Percentiles rank a stretch among this genome's conserved stretches.
These are phyloP conservation scores for Ganoderma meredithae DNA, from an alignment of 1,284 basidiomycete genomes.

Conservation along the genomic window DNA sequence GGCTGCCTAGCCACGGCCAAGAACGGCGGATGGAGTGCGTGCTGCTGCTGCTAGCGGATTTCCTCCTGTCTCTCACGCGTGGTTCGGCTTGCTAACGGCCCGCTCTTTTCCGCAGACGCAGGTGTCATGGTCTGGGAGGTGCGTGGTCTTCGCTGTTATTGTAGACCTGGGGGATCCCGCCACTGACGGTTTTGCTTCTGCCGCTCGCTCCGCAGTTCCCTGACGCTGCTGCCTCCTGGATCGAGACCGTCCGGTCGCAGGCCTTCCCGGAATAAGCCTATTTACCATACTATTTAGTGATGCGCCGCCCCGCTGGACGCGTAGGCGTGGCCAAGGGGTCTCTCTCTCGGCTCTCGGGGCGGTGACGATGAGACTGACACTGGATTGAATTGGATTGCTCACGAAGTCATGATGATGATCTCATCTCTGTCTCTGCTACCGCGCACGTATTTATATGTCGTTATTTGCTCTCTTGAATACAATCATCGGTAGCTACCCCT, in stretches of 20 bases:
- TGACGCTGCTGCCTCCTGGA: slow-evolving; percentile 57
- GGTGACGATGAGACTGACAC: neutral
- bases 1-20: slow-evolving; percentile 62
- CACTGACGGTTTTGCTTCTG: slow-evolving; percentile 7
- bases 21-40: slow-evolving; percentile 63
- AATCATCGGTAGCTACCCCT: neutral
- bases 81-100: slow-evolving; percentile 5
- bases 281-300: too few species aligned
- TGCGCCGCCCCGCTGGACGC: neutral
- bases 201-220: slow-evolving; percentile 44
- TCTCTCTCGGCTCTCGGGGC: neutral
- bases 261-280: slow-evolving; percentile 49
- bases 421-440: neutral
- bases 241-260: slow-evolving; percentile 50
- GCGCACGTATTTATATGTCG: slow-evolving; percentile 1
- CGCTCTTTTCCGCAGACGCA: slow-evolving; percentile 46
- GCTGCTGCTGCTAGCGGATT: neutral
- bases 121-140: slow-evolving; percentile 54
- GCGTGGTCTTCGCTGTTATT: slow-evolving; percentile 11
- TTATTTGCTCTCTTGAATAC: neutral
- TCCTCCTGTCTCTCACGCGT: slow-evolving; percentile 4
- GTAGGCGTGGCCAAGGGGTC: neutral
- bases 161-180: neutral
- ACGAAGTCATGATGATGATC: neutral
- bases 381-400: neutral